Evolutionary conservation across 768 basidiomycete genomes (phyloP), one percentile per base, ranked within the genome.

Genomic region (Serendipita vermifera): DNA sequence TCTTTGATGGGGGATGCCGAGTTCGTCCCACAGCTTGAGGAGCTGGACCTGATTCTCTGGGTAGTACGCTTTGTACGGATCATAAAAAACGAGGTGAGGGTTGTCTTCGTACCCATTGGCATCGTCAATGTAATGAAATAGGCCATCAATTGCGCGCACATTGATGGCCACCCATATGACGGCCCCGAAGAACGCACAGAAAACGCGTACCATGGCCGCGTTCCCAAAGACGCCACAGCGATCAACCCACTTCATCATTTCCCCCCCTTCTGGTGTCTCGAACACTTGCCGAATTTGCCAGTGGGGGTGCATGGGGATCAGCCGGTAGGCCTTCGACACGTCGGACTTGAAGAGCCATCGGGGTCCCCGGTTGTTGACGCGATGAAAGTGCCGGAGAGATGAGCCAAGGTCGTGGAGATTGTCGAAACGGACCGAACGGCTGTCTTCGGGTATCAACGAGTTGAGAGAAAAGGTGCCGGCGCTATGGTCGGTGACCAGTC

Each of bases 241-340:
- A 58, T 71, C 70, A 15, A 75, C 59, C 51, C 66, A 60, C 1
- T 43, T 58, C 9, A 57, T 5, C 24, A 61, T 64, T 33, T 68
- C 64, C 0, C 62, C 32, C 1, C 27, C 1, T 33, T 13, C 14
- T 13, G 13, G 13, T 5, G 71, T 62, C n/a, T 60, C 61, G 5
- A 69, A 62, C 0, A 73, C 54, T 33, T 75, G 74, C 15, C 70
- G 70, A 0, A 75, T 57, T 43, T 76, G 72, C 73, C 73, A 75
- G 0, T 62, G 36, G 0, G 67, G 70, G 40, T 73, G 69, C 59
- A 73, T 62, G 0, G 73, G 75, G 6, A 72, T 53, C 0, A 66
- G 64, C 0, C 67, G 59, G 31, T 73, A 77, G 0, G 74, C 75
- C 11, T 69, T 62, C 0, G 65, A 56, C 0, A 76, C 65, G 48